These are phyloP conservation scores for Kluyveromyces sp. DNA, from an alignment of 1,139 yeast genomes.

Conservation along the genomic window DNA sequence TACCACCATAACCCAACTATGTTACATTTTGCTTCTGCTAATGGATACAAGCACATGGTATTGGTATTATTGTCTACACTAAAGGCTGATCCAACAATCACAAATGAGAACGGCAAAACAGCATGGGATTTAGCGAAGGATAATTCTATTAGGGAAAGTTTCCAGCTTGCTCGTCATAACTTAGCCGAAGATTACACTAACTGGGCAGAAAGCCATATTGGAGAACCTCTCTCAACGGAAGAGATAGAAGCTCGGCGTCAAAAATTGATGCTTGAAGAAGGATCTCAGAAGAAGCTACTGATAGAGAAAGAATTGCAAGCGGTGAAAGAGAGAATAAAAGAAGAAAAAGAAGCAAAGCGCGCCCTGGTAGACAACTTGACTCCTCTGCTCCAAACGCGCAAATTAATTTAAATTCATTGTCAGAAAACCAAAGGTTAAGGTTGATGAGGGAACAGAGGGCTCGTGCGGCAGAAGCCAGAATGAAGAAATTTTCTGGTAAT, in stretches of 20 bases:
- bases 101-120: slow-evolving; percentile 50
- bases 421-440: slow-evolving; percentile 65
- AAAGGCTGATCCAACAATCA: slow-evolving; percentile 61
- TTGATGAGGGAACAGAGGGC: slow-evolving; percentile 93
- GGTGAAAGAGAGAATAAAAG: slow-evolving; percentile 23
- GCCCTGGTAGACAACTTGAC: slow-evolving; percentile 24
- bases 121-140: slow-evolving; percentile 53
- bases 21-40: slow-evolving; percentile 69
- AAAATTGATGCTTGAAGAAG: slow-evolving; percentile 39
- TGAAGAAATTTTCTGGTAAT: slow-evolving; percentile 24
- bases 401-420: slow-evolving; percentile 33
- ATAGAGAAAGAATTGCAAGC: slow-evolving; percentile 30
- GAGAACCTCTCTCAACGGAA: slow-evolving; percentile 55
- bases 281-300: slow-evolving; percentile 24
- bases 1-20: slow-evolving; percentile 60
- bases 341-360: slow-evolving; percentile 19
- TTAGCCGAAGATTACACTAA: slow-evolving; percentile 64
- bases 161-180: slow-evolving; percentile 59
- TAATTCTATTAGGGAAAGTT: slow-evolving; percentile 42
- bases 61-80: slow-evolving; percentile 54
- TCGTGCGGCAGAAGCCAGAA: slow-evolving; percentile 90
- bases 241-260: slow-evolving; percentile 41
- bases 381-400: slow-evolving; percentile 20
- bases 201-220: slow-evolving; percentile 67
- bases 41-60: slow-evolving; percentile 62